Evolutionary conservation across 2,329 filamentous ascomycete genomes (phyloP).

Genomic region (Sporothrix curviconia): DNA sequence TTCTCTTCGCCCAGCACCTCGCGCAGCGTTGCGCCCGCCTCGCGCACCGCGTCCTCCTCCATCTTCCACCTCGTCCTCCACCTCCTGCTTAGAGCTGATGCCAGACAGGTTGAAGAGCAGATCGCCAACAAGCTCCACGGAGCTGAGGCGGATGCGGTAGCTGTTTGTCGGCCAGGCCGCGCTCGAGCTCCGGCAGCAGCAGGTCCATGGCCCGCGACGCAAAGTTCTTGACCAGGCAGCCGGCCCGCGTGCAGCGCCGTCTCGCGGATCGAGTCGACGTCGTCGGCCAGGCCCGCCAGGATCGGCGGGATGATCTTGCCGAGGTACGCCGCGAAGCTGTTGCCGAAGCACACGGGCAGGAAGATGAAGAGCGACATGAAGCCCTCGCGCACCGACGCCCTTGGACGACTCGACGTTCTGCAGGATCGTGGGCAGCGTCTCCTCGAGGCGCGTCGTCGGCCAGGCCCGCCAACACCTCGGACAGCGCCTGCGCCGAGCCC

Average conservation of each 20-base stretch:
- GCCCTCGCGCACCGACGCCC: constrained; percentile 82
- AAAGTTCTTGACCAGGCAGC: constrained; percentile 96
- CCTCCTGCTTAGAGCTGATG: constrained; percentile 62
- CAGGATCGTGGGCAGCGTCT: constrained; percentile 90
- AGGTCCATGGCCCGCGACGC: constrained; percentile 91
- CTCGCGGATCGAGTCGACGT: constrained; percentile 92
- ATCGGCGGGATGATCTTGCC: constrained; percentile 94
- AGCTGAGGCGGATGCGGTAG: constrained; percentile 95
- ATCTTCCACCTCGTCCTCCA: constrained; percentile 73
- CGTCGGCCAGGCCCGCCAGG: constrained; percentile 86
- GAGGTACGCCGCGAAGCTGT: constrained; percentile 95
- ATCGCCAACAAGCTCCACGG: constrained; percentile 93
- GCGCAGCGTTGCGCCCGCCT: constrained; percentile 86
- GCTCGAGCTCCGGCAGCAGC: constrained; percentile 86
- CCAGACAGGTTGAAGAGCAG: constrained; percentile 96
- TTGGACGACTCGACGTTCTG: constrained; percentile 94
- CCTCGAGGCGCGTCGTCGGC: constrained; percentile 88
- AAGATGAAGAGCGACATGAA: constrained; percentile 99
- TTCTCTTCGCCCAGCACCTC: constrained; percentile 94
- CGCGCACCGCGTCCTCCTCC: constrained; percentile 67
- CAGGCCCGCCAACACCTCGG: constrained; percentile 89
- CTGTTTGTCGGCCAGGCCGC: constrained; percentile 95
- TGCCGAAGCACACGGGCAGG: constrained; percentile 96
- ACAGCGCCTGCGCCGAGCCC: constrained; percentile 91
- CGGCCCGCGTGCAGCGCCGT: constrained; percentile 92